Evolutionary conservation across 2,329 filamentous ascomycete species (phyloP).

Genomic region (Xylaria sp.): DNA sequence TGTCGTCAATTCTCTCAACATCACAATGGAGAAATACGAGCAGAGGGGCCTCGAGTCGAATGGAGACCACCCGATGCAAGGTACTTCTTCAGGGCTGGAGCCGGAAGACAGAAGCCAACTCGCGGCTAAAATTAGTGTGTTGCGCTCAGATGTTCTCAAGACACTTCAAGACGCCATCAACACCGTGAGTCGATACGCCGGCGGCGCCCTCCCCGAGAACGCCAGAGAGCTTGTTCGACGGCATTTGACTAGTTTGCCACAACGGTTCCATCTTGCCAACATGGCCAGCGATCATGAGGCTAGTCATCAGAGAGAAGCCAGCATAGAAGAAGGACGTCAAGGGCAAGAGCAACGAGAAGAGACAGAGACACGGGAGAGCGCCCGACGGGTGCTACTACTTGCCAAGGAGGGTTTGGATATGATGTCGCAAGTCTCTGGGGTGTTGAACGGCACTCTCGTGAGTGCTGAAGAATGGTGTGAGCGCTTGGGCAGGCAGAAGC

Average conservation of each 20-base stretch:
- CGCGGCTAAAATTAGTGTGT: slow-evolving; percentile 70
- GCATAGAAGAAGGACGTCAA: slow-evolving; percentile 51
- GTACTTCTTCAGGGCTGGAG: slow-evolving; percentile 39
- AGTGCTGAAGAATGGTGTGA: slow-evolving; percentile 95
- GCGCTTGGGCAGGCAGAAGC: slow-evolving; percentile 67
- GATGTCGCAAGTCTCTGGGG: slow-evolving; percentile 88
- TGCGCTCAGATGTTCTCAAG: slow-evolving; percentile 78
- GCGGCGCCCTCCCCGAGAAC: slow-evolving; percentile 90
- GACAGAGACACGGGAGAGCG: slow-evolving; percentile 63
- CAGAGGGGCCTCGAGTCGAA: slow-evolving; percentile 49
- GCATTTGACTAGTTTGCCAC: slow-evolving; percentile 85
- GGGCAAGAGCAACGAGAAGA: slow-evolving; percentile 55
- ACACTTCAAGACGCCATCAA: slow-evolving; percentile 84
- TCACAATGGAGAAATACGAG: slow-evolving; percentile 84
- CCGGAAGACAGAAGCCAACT: slow-evolving; percentile 59
- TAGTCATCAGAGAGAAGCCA: slow-evolving; percentile 37
- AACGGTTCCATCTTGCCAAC: slow-evolving; percentile 80
- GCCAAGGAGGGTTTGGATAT: slow-evolving; percentile 93
- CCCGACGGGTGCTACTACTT: slow-evolving; percentile 82
- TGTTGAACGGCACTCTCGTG: slow-evolving; percentile 87
- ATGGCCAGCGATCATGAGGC: slow-evolving; percentile 53
- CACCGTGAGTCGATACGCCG: slow-evolving; percentile 87
- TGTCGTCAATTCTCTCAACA: slow-evolving; percentile 77
- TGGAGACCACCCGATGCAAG: slow-evolving; percentile 43
- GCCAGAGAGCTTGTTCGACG: slow-evolving; percentile 83